Evolutionary conservation across 306 rosid genomes (phyloP).

Genomic region (Glycine tomentella): DNA sequence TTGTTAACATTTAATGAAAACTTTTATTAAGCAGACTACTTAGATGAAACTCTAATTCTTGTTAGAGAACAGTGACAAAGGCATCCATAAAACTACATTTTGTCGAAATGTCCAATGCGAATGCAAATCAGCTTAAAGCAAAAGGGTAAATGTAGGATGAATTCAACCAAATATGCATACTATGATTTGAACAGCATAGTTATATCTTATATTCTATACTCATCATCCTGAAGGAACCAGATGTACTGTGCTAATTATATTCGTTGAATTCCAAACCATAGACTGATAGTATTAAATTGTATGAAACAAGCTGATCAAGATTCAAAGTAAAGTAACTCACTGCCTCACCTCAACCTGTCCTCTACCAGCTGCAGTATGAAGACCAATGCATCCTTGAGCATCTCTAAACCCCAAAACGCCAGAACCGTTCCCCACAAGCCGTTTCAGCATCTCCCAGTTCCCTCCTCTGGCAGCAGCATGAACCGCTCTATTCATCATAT

Average conservation of each 20-base stretch:
- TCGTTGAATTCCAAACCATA: background rate
- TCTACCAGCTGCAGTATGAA: slow-evolving; percentile 83
- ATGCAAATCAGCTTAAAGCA: slow-evolving; percentile 16
- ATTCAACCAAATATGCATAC: slow-evolving; percentile 13
- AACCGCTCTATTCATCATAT: slow-evolving; percentile 77
- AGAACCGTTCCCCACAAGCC: slow-evolving; percentile 55
- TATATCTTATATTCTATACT: background rate
- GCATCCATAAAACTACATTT: background rate
- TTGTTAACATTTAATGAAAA: too few relatives aligned
- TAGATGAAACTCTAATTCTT: too few relatives aligned
- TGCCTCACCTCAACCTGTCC: slow-evolving; percentile 80
- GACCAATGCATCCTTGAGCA: slow-evolving; percentile 69
- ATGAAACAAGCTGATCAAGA: background rate
- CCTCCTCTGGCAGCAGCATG: slow-evolving; percentile 96
- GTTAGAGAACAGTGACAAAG: background rate
- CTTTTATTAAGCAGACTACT: too few relatives aligned
- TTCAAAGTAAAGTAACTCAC: background rate
- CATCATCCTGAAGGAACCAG: background rate
- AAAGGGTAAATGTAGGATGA: background rate
- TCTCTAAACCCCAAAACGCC: slow-evolving; percentile 64
- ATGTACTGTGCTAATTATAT: background rate
- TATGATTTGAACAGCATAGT: background rate
- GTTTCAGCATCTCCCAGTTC: slow-evolving; percentile 72
- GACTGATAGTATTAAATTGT: background rate
- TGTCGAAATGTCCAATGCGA: background rate